A percentile compares a stretch with the other conserved stretches of the same genome.
phyloP scores from a whole-genome alignment of 176 grass and related monocot species.

The Zizania latifolia region DNA sequence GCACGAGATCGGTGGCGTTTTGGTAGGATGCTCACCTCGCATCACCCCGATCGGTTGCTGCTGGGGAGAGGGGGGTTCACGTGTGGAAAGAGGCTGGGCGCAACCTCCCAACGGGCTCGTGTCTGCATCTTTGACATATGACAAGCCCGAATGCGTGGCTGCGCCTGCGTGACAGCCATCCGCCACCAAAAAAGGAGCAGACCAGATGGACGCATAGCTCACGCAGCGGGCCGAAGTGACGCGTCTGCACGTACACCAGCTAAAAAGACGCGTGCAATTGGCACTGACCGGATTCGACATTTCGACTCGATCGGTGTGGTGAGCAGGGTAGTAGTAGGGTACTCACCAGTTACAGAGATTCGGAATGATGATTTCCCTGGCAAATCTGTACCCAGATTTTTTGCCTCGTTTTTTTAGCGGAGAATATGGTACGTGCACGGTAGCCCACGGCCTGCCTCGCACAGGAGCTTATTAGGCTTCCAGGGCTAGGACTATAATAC shows the following conservation, averaged over 20 bases:
- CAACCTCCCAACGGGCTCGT: constrained; percentile 39
- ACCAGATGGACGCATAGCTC: not conserved
- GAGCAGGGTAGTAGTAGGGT: no score
- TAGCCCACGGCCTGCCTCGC: not conserved
- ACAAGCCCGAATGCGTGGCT: constrained; percentile 27
- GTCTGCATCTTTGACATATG: constrained; percentile 25
- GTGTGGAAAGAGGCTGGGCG: constrained; percentile 52
- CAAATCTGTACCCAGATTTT: no score
- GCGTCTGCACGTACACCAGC: not conserved
- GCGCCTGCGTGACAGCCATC: not conserved
- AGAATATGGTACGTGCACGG: no score
- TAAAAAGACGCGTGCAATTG: not conserved
- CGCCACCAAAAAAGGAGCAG: not conserved
- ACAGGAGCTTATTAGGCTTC: not conserved
- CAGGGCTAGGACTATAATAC: no score
- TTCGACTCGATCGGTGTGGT: not conserved
- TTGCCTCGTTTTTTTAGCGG: no score
- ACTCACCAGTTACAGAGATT: no score
- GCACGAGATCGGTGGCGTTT: not conserved
- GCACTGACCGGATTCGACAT: not conserved
- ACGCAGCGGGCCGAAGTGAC: not conserved
- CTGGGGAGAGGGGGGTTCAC: constrained; percentile 29
- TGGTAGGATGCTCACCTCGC: not conserved
- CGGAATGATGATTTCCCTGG: not conserved
- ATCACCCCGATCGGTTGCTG: not conserved